Conservation (phyloP, 306 rosid species). For the Aeschynomene evenia region DNA sequence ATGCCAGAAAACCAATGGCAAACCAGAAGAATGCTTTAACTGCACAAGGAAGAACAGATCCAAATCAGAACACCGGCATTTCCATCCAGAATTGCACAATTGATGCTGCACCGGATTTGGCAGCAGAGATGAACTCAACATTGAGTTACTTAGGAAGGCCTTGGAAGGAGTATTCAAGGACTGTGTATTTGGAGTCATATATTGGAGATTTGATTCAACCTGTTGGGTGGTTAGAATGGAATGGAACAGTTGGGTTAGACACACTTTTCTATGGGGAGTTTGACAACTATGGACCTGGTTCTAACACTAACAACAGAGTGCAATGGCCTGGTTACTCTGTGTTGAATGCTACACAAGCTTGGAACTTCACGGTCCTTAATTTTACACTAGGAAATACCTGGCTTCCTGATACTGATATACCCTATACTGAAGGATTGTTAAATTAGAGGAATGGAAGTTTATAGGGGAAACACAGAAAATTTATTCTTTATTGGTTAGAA, state of each 20-base stretch:
- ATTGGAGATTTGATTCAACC: slow-evolving; percentile 57
- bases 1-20: slow-evolving; percentile 54
- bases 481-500: slow-evolving; percentile 21
- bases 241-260: slow-evolving; percentile 64
- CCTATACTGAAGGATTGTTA: slow-evolving; percentile 52
- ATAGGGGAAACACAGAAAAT: neutral
- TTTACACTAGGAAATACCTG: slow-evolving; percentile 67
- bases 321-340: slow-evolving; percentile 63
- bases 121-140: slow-evolving; percentile 26
- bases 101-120: slow-evolving; percentile 56
- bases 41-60: slow-evolving; percentile 74
- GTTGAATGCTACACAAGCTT: slow-evolving; percentile 63
- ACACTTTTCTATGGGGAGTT: slow-evolving; percentile 72
- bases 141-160: slow-evolving; percentile 57
- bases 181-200: slow-evolving; percentile 71
- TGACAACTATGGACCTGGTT: slow-evolving; percentile 66
- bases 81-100: slow-evolving; percentile 80
- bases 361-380: slow-evolving; percentile 62
- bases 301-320: slow-evolving; percentile 54
- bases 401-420: slow-evolving; percentile 72
- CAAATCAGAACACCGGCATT: slow-evolving; percentile 65
- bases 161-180: slow-evolving; percentile 69
- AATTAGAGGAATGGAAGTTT: slow-evolving; percentile 12
- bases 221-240: slow-evolving; percentile 76
- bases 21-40: slow-evolving; percentile 56